A percentile compares a stretch with the other conserved stretches of the same genome.
Evolutionary conservation across 2,329 filamentous ascomycete species (phyloP).

Genomic region (Elsinoe ampelina): DNA sequence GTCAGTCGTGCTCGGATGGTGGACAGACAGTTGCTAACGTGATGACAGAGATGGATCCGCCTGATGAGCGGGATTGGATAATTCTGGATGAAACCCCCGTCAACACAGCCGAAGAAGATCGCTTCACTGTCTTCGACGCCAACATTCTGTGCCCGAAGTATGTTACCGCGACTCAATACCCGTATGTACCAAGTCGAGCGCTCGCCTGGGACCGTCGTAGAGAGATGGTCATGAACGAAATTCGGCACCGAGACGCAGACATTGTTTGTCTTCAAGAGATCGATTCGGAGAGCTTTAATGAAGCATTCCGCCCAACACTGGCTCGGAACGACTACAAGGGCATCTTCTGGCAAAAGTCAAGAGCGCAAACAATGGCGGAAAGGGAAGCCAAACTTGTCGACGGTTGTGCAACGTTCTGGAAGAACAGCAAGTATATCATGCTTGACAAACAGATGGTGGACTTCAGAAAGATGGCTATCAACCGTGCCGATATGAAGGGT

Average conservation of each 20-base stretch:
- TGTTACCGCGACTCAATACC: constrained; percentile 74
- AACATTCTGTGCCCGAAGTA: constrained; percentile 95
- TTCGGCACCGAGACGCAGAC: constrained; percentile 71
- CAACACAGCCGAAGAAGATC: constrained; percentile 44
- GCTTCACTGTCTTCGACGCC: constrained; percentile 80
- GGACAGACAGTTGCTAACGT: constrained; percentile 22
- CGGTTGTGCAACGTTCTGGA: constrained; percentile 95
- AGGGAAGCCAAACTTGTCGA: constrained; percentile 85
- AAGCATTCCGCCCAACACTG: constrained; percentile 79
- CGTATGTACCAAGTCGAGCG: constrained; percentile 76
- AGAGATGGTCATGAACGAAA: constrained; percentile 72
- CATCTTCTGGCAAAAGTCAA: constrained; percentile 81
- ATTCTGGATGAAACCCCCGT: constrained; percentile 52
- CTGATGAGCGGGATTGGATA: constrained; percentile 66
- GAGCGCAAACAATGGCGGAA: constrained; percentile 84
- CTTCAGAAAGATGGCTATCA: constrained; percentile 85
- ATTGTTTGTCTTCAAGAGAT: constrained; percentile 92
- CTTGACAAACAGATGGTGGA: constrained; percentile 92
- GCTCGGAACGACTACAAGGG: constrained; percentile 87
- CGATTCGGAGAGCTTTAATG: constrained; percentile 82
- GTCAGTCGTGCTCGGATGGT: constrained; percentile 44
- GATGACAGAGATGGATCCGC: constrained; percentile 61
- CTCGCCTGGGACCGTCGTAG: constrained; percentile 81
- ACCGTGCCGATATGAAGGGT: constrained; percentile 91
- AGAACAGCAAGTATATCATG: constrained; percentile 84